Conservation (phyloP, 805 yeast genomes). For the Wickerhamiella slavikovae region DNA sequence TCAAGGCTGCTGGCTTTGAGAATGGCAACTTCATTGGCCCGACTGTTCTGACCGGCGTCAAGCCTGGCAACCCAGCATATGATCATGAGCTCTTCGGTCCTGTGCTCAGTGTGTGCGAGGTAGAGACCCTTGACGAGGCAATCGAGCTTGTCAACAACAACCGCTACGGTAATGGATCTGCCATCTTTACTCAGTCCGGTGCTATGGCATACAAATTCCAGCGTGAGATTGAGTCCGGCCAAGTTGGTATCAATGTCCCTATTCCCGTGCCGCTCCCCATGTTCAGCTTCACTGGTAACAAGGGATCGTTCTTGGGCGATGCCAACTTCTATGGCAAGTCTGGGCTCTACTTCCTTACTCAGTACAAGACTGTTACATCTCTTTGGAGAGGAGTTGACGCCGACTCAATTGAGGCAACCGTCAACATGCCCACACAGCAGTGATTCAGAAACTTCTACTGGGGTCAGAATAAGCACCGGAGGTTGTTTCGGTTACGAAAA, state of each 20-base stretch:
- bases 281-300: constrained; percentile 63
- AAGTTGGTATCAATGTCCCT: constrained; percentile 60
- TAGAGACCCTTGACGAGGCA: constrained; percentile 47
- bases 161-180: constrained; percentile 51
- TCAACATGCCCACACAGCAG: constrained; percentile 47
- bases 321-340: constrained; percentile 62
- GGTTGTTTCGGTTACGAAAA: no score
- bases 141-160: constrained; percentile 40
- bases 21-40: constrained; percentile 57
- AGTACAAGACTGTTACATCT: constrained; percentile 53
- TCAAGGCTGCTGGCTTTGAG: constrained; percentile 27
- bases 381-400: constrained; percentile 40
- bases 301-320: constrained; percentile 58
- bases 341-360: constrained; percentile 53
- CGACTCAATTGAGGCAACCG: constrained; percentile 29
- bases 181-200: constrained; percentile 51
- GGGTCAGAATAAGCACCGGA: background rate
- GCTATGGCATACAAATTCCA: constrained; percentile 50
- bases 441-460: constrained; percentile 7
- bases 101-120: constrained; percentile 40
- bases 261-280: constrained; percentile 67
- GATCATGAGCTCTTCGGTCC: constrained; percentile 68
- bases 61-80: constrained; percentile 51
- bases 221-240: constrained; percentile 50
- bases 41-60: constrained; percentile 38